Evolutionary conservation across 495 filamentous ascomycete genomes (phyloP).

Genomic region (Parachaetomium inaequale): DNA sequence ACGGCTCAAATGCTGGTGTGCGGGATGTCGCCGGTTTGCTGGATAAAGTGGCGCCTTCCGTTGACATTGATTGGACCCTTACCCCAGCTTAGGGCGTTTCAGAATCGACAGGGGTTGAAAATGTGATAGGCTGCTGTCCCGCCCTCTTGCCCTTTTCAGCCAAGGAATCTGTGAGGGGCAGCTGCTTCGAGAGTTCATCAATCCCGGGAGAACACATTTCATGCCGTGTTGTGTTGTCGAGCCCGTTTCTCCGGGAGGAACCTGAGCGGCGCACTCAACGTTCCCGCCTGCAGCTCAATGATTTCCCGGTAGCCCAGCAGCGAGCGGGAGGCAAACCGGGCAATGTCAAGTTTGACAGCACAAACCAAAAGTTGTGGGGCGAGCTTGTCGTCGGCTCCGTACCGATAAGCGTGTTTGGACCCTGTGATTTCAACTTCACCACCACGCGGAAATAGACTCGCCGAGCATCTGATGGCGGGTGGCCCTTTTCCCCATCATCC

Average conservation of each 20-base stretch:
- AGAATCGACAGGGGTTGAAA: slow-evolving; percentile 25
- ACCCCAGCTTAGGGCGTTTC: slow-evolving; percentile 22
- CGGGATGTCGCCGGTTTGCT: slow-evolving; percentile 11
- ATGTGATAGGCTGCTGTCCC: slow-evolving; percentile 21
- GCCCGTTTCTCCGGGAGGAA: not conserved
- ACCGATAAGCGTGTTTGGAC: not conserved
- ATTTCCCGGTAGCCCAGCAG: not conserved
- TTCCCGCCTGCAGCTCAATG: not conserved
- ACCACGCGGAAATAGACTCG: not conserved
- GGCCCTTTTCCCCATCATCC: not conserved
- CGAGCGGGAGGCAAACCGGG: not conserved
- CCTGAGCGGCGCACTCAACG: not conserved
- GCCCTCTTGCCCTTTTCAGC: slow-evolving; percentile 6
- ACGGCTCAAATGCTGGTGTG: not conserved
- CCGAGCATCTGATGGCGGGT: not conserved
- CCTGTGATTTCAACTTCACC: not conserved
- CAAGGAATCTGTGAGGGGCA: not conserved
- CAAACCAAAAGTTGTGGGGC: not conserved
- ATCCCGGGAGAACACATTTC: not conserved
- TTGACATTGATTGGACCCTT: slow-evolving; percentile 11
- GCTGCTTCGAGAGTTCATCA: not conserved
- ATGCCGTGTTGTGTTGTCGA: not conserved
- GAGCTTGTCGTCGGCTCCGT: not conserved
- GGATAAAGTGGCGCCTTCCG: slow-evolving; percentile 1
- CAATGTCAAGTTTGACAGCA: not conserved